Conservation (phyloP, 805 yeast species). For the Torulaspora maleeae region DNA sequence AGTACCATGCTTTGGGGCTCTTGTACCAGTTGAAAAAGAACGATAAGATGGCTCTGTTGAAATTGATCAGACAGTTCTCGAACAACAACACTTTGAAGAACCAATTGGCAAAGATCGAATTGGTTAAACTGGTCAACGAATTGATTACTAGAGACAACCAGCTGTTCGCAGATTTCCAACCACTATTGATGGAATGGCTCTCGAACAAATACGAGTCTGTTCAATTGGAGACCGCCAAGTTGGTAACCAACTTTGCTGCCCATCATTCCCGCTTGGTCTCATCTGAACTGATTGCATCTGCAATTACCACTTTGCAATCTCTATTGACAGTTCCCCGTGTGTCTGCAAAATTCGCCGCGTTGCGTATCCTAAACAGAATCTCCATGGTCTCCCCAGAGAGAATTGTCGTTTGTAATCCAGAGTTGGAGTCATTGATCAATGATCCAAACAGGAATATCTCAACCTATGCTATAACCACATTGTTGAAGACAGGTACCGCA, state of each 20-base stretch:
- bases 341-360: constrained; percentile 88
- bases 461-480: constrained; percentile 93
- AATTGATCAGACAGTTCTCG: constrained; percentile 74
- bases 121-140: constrained; percentile 76
- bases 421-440: constrained; percentile 79
- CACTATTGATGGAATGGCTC: constrained; percentile 63
- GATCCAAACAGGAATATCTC: constrained; percentile 90
- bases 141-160: constrained; percentile 68
- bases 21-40: constrained; percentile 82
- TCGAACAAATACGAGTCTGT: constrained; percentile 84
- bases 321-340: constrained; percentile 84
- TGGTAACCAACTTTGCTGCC: constrained; percentile 42
- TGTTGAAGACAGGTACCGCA: constrained; percentile 90
- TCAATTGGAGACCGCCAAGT: constrained; percentile 84
- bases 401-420: constrained; percentile 72
- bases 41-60: constrained; percentile 90
- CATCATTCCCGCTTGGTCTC: constrained; percentile 51
- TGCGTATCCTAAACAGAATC: constrained; percentile 78
- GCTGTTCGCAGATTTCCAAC: constrained; percentile 43
- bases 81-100: constrained; percentile 61
- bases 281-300: constrained; percentile 62
- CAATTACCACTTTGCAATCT: constrained; percentile 68
- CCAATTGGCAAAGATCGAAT: constrained; percentile 79
- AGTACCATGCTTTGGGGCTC: constrained; percentile 93
- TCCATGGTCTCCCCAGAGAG: constrained; percentile 79